Evolutionary conservation across 176 grass and related monocot genomes (phyloP).

Genomic region (Tillandsia leiboldiana): DNA sequence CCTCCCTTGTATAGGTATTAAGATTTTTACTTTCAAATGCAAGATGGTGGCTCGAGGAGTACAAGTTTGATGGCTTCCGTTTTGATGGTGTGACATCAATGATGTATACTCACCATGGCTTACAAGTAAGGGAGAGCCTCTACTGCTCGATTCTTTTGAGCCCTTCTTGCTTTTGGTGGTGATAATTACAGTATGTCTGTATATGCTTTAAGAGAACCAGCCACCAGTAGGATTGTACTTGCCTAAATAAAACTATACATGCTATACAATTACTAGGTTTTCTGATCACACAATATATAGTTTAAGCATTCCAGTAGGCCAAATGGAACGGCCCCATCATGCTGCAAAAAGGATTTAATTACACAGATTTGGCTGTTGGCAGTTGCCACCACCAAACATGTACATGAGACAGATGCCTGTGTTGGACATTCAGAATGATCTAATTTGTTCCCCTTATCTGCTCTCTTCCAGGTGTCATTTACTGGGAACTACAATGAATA

Average conservation of each 20-base stretch:
- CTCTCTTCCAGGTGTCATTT: constrained; percentile 41
- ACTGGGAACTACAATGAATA: constrained; percentile 87
- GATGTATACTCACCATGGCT: constrained; percentile 93
- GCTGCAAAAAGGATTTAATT: too few species aligned
- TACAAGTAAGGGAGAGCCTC: constrained; percentile 40
- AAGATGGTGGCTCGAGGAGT: constrained; percentile 95
- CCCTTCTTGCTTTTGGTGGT: too few species aligned
- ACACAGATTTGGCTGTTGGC: too few species aligned
- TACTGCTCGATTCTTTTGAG: background rate
- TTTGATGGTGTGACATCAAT: constrained; percentile 95
- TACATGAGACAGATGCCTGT: background rate
- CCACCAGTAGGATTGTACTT: too few species aligned
- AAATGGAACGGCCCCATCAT: too few species aligned
- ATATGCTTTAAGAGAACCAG: background rate
- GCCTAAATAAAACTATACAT: too few species aligned
- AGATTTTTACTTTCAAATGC: constrained; percentile 88
- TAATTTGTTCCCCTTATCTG: background rate
- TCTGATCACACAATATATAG: too few species aligned
- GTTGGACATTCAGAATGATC: too few species aligned
- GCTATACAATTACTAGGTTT: too few species aligned
- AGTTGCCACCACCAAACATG: background rate
- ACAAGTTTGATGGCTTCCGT: constrained; percentile 90
- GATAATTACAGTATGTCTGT: too few species aligned
- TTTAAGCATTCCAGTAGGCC: too few species aligned
- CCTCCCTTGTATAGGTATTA: constrained; percentile 42